phyloP scores from a whole-genome alignment of 768 basidiomycete genomes.

The Hygrocybe punicea region DNA sequence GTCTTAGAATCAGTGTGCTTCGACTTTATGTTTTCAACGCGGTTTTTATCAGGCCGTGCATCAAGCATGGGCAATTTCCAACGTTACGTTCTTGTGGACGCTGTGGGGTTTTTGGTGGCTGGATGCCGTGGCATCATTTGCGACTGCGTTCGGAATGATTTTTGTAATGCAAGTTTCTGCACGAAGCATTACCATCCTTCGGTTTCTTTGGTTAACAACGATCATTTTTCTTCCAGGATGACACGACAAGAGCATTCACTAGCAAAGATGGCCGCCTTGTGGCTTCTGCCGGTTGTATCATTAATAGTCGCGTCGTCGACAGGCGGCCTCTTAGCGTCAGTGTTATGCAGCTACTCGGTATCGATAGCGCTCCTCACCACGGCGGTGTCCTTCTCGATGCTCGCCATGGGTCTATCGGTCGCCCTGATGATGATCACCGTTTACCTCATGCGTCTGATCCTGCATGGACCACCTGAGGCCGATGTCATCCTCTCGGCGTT shows the following conservation, averaged over 20 bases:
- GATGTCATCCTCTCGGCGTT: constrained; percentile 46
- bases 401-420: constrained; percentile 43
- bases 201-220: background rate
- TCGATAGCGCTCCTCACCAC: constrained; percentile 47
- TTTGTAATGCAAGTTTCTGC: constrained; percentile 20
- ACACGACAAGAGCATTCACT: constrained; percentile 52
- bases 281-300: constrained; percentile 62
- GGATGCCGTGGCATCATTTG: constrained; percentile 48
- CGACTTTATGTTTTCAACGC: too few relatives aligned
- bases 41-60: background rate
- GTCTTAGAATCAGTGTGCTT: constrained; percentile 26
- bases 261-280: constrained; percentile 46
- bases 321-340: constrained; percentile 48
- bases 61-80: constrained; percentile 46
- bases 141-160: constrained; percentile 15
- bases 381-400: constrained; percentile 35
- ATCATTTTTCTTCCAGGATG: constrained; percentile 35
- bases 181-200: too few relatives aligned
- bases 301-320: constrained; percentile 58
- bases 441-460: constrained; percentile 48
- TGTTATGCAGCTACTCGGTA: constrained; percentile 37
- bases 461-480: constrained; percentile 44
- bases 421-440: constrained; percentile 53
- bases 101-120: constrained; percentile 70
- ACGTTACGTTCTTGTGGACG: constrained; percentile 48